Evolutionary conservation across 2,329 filamentous ascomycete species (phyloP), one percentile per base, ranked within the genome.

Genomic region (Cladophialophora chaetospira): DNA sequence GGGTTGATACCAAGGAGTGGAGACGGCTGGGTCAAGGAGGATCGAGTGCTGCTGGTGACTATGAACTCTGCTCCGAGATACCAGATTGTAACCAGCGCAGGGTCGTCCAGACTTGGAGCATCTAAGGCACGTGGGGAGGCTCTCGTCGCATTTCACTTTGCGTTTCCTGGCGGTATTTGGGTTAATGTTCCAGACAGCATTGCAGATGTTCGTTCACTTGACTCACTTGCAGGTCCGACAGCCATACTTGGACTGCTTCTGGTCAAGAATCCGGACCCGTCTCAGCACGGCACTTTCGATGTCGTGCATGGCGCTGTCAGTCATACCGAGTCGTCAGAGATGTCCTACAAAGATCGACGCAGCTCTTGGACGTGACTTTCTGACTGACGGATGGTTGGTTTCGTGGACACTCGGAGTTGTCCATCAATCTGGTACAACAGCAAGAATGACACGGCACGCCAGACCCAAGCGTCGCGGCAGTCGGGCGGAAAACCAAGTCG

Each of bases 191-290:
- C 15, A 17, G 29, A 43, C 9, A 40, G 9, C 19, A n/a, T 15
- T 51, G 31, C 6, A n/a, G 10, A 13, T 43, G 5, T n/a, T n/a
- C n/a, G n/a, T n/a, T n/a, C n/a, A n/a, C 8, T 35, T 5, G 6
- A 53, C 49, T 44, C 21, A 53, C 51, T 47, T 54, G 42, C 51
- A 54, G 9, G 51, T 54, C 17, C 38, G 38, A 54, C 51, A 54
- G 42, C 51, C 51, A 44, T 49, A 54, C 42, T 48, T 54, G 21
- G 40, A 46, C 26, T 54, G 51, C 17, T 54, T 54, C 26, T 54
- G 51, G 15, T 36, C 51, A 6, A 54, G 42, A 31, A 54, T 36
- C 42, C 51, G 51, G 35, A 47, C n/a, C 9, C 51, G 51, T 19
- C 33, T 53, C 15, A 40, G 21, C 5, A 17, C 21, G 35, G 49